Evolutionary conservation across 1,284 basidiomycete species (phyloP).

Genomic region (Trametes sp.): DNA sequence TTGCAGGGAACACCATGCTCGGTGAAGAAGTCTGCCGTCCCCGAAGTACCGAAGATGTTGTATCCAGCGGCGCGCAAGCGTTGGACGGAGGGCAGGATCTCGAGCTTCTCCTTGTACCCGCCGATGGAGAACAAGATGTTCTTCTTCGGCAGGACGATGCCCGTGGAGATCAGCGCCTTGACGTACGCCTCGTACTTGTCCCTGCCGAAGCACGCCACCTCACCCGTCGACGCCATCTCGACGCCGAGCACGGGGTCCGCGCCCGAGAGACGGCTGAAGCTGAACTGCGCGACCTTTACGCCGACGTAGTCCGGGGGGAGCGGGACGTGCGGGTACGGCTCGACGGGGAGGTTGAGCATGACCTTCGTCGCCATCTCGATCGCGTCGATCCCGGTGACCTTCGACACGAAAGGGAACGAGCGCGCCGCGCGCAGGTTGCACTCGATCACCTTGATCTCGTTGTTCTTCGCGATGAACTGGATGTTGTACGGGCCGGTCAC

Average conservation of each 20-base stretch:
- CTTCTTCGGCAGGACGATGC: slow-evolving; percentile 94
- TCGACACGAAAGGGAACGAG: slow-evolving; percentile 99
- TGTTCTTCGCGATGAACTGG: slow-evolving; percentile 99
- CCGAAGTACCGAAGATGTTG: slow-evolving; percentile 96
- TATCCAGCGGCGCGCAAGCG: slow-evolving; percentile 95
- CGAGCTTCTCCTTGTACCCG: slow-evolving; percentile 97
- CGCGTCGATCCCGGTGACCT: slow-evolving; percentile 96
- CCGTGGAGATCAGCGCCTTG: slow-evolving; percentile 96
- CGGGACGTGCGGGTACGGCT: slow-evolving; percentile 88
- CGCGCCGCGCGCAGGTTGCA: slow-evolving; percentile 98
- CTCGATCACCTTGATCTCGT: slow-evolving; percentile 99
- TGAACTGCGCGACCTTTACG: slow-evolving; percentile 99
- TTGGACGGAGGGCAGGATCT: slow-evolving; percentile 96
- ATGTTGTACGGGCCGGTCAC: slow-evolving; percentile 99
- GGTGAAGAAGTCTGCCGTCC: slow-evolving; percentile 94
- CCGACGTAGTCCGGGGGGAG: slow-evolving; percentile 95
- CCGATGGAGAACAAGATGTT: slow-evolving; percentile 96
- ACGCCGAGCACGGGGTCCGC: slow-evolving; percentile 99
- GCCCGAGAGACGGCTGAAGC: slow-evolving; percentile 93
- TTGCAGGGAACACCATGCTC: slow-evolving; percentile 89
- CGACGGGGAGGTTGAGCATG: slow-evolving; percentile 92
- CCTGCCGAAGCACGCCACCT: slow-evolving; percentile 97
- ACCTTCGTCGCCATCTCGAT: slow-evolving; percentile 99
- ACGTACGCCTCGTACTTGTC: slow-evolving; percentile 99
- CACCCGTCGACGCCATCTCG: slow-evolving; percentile 99